These are phyloP conservation scores for Trichoderma reesei DNA, from an alignment of 495 filamentous ascomycete species.

Conservation along the genomic window DNA sequence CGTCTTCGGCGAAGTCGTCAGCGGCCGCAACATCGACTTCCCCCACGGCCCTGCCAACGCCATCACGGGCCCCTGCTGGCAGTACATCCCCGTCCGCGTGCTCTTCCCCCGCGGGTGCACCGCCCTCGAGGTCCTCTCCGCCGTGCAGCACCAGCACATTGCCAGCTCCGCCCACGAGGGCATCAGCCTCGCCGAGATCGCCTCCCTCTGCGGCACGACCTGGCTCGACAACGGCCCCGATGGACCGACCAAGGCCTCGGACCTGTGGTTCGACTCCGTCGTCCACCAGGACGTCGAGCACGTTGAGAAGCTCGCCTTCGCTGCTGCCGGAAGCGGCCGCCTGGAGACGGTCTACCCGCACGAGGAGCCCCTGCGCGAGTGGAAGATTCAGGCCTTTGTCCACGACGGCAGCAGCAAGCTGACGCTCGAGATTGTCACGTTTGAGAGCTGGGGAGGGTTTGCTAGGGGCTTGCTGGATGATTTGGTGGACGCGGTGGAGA, in stretches of 20 bases:
- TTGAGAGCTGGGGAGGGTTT: slow-evolving; percentile 30
- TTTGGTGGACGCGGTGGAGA: slow-evolving; percentile 21
- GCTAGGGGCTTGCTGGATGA: slow-evolving; percentile 27
- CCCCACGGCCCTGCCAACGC: slow-evolving; percentile 26
- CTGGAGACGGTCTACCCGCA: slow-evolving; percentile 37
- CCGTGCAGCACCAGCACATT: slow-evolving; percentile 30
- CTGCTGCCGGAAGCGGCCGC: slow-evolving; percentile 16
- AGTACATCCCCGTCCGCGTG: slow-evolving; percentile 33
- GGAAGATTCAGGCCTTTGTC: slow-evolving; percentile 37
- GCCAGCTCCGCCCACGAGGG: slow-evolving; percentile 26
- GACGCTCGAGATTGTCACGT: slow-evolving; percentile 34
- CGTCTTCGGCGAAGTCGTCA: slow-evolving; percentile 51
- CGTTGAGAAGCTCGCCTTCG: slow-evolving; percentile 29
- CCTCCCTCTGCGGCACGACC: slow-evolving; percentile 15
- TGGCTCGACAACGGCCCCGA: not conserved
- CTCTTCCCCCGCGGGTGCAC: slow-evolving; percentile 21
- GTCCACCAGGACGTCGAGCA: slow-evolving; percentile 40
- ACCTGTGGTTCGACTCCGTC: slow-evolving; percentile 32
- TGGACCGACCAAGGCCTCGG: not conserved
- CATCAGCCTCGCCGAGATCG: slow-evolving; percentile 29
- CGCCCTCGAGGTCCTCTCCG: slow-evolving; percentile 22
- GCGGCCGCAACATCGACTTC: slow-evolving; percentile 47
- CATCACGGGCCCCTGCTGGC: slow-evolving; percentile 36
- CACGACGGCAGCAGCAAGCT: slow-evolving; percentile 23
- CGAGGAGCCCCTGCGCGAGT: slow-evolving; percentile 34